These are phyloP conservation scores for Hyphopichia pseudoburtonii DNA, from an alignment of 1,139 yeast genomes.

Conservation along the genomic window DNA sequence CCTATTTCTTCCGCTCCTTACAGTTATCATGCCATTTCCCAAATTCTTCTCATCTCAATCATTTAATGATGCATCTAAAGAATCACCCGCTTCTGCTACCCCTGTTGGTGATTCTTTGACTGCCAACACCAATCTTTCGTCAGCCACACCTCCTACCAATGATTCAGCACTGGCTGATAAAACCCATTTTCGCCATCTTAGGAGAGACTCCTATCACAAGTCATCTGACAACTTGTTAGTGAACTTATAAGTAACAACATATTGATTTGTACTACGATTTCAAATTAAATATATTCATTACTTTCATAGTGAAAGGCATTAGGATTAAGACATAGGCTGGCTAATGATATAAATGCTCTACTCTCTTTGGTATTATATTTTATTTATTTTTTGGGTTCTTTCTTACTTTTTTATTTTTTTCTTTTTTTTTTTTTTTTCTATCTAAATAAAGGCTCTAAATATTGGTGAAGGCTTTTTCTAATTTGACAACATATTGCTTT, in stretches of 20 bases:
- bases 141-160: background rate
- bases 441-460: background rate
- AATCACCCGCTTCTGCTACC: background rate
- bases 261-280: too few relatives aligned
- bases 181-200: constrained; percentile 1
- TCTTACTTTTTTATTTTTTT: background rate
- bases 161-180: background rate
- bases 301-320: too few relatives aligned
- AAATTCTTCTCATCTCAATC: background rate
- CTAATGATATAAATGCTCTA: too few relatives aligned
- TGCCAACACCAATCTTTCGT: background rate
- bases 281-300: too few relatives aligned
- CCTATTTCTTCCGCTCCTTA: background rate
- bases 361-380: too few relatives aligned
- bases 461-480: too few relatives aligned
- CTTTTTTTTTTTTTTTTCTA: background rate
- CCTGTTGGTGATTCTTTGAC: background rate
- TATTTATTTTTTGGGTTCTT: background rate
- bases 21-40: background rate
- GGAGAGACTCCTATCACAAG: constrained; percentile 10
- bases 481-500: constrained; percentile 4
- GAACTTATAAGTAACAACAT: constrained; percentile 27
- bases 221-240: constrained; percentile 30
- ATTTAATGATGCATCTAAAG: background rate
- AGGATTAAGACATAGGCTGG: too few relatives aligned